A percentile compares a stretch with the other conserved stretches of the same genome.
Conservation (phyloP, 2,329 filamentous ascomycete species). For the Pseudogymnoascus sp. region DNA sequence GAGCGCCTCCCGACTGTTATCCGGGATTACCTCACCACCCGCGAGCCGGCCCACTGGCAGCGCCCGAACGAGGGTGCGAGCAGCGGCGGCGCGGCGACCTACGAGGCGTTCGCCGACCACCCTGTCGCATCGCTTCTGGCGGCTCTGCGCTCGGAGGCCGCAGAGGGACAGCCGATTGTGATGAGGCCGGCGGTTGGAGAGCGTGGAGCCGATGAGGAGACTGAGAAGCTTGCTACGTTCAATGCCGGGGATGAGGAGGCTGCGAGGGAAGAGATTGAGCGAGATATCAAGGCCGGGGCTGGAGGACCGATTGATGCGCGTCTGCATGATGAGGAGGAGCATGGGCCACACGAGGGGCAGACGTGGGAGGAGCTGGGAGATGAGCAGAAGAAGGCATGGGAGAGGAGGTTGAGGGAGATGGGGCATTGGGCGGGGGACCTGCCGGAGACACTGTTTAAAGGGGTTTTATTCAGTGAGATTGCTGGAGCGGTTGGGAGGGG, state of each 20-base stretch:
- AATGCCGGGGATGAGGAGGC: slow-evolving; percentile 11
- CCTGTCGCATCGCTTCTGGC: slow-evolving; percentile 4
- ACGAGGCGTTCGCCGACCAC: background rate
- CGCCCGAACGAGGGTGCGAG: background rate
- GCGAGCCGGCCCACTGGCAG: background rate
- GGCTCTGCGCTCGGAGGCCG: background rate
- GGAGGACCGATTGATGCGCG: slow-evolving; percentile 14
- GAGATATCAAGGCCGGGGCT: background rate
- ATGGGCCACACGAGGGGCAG: slow-evolving; percentile 18
- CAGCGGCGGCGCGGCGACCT: background rate
- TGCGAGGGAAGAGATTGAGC: slow-evolving; percentile 10
- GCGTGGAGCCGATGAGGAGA: background rate
- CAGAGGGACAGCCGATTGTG: slow-evolving; percentile 2
- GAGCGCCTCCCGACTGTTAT: slow-evolving; percentile 13
- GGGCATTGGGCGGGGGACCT: slow-evolving; percentile 27
- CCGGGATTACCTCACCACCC: background rate
- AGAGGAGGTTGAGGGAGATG: slow-evolving; percentile 23
- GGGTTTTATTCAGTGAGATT: slow-evolving; percentile 27
- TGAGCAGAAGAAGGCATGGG: slow-evolving; percentile 24
- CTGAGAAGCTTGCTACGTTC: slow-evolving; percentile 10
- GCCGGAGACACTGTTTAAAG: slow-evolving; percentile 25
- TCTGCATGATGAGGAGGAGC: slow-evolving; percentile 20
- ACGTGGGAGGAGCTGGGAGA: slow-evolving; percentile 24
- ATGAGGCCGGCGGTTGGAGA: background rate
- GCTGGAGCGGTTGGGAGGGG: slow-evolving; percentile 21